These are phyloP conservation scores for Pulveroboletus sp. DNA, from an alignment of 768 basidiomycete genomes.

Conservation along the genomic window DNA sequence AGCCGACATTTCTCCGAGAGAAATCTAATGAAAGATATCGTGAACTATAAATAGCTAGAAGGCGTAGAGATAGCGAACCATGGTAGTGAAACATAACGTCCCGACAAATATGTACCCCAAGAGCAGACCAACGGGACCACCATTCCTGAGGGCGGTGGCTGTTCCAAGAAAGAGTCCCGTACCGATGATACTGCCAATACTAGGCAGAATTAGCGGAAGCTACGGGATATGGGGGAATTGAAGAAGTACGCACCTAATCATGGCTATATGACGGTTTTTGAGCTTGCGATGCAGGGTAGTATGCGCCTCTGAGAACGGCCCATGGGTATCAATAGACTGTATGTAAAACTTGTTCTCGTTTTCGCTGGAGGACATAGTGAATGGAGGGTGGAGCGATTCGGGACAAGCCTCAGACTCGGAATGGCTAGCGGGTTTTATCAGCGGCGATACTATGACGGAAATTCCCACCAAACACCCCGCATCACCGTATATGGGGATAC, in stretches of 20 bases:
- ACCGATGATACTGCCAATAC: constrained; percentile 40
- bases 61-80: constrained; percentile 24
- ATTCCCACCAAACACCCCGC: too few relatives aligned
- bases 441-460: too few relatives aligned
- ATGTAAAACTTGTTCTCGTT: constrained; percentile 5
- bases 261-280: constrained; percentile 34
- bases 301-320: neutral
- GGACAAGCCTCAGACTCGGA: too few relatives aligned
- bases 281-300: constrained; percentile 26
- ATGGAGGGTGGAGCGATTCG: too few relatives aligned
- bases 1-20: constrained; percentile 45
- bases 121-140: constrained; percentile 47
- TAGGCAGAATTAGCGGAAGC: neutral
- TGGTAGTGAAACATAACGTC: constrained; percentile 37
- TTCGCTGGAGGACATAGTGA: constrained; percentile 9
- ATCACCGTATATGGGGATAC: too few relatives aligned
- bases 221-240: too few relatives aligned
- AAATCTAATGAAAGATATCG: constrained; percentile 19
- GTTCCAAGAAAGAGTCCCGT: constrained; percentile 38
- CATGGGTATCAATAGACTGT: constrained; percentile 2
- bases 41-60: neutral
- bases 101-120: constrained; percentile 40
- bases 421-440: too few relatives aligned
- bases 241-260: constrained; percentile 27
- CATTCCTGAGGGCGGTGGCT: constrained; percentile 34